A percentile compares a stretch with the other conserved stretches of the same genome.
These are phyloP conservation scores for Plasmopara muralis DNA, from an alignment of 352 stramenopile species.

Conservation along the genomic window DNA sequence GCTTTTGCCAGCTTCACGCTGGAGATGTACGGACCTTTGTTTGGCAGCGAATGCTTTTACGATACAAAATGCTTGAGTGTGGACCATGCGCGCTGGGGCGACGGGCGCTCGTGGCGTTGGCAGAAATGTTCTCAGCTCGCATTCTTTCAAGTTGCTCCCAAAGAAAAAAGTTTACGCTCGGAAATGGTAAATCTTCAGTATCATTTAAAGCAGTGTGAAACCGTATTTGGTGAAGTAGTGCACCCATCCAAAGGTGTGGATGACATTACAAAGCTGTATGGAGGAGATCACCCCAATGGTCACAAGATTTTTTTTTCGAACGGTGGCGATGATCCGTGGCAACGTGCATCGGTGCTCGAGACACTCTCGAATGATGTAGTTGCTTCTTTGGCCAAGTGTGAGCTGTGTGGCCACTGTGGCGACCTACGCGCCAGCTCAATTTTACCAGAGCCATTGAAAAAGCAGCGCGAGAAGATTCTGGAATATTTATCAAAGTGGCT, in stretches of 20 bases:
- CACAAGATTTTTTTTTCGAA: constrained; percentile 85
- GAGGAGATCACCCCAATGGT: constrained; percentile 55
- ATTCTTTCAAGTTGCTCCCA: constrained; percentile 79
- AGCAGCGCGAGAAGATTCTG: constrained; percentile 61
- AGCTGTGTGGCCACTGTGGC: constrained; percentile 78
- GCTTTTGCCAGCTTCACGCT: constrained; percentile 78
- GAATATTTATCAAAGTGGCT: constrained; percentile 64
- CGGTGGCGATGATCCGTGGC: constrained; percentile 80
- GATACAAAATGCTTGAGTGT: constrained; percentile 62
- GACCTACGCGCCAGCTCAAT: constrained; percentile 49
- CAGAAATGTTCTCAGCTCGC: constrained; percentile 84
- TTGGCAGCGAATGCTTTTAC: constrained; percentile 79
- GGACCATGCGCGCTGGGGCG: constrained; percentile 47
- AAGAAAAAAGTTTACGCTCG: constrained; percentile 51
- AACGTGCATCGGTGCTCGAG: constrained; percentile 62
- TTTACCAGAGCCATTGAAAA: constrained; percentile 48
- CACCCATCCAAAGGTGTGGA: constrained; percentile 48
- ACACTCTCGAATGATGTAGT: constrained; percentile 51
- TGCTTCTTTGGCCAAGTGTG: constrained; percentile 65
- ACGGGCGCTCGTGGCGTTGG: constrained; percentile 82
- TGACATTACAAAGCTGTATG: constrained; percentile 65
- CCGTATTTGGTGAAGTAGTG: constrained; percentile 65
- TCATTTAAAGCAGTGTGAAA: constrained; percentile 70
- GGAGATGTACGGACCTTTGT: constrained; percentile 69
- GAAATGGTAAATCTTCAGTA: constrained; percentile 67